Base-by-base conservation (phyloP, 2,329 filamentous ascomycete species). In the Sporothrix luriei region DNA sequence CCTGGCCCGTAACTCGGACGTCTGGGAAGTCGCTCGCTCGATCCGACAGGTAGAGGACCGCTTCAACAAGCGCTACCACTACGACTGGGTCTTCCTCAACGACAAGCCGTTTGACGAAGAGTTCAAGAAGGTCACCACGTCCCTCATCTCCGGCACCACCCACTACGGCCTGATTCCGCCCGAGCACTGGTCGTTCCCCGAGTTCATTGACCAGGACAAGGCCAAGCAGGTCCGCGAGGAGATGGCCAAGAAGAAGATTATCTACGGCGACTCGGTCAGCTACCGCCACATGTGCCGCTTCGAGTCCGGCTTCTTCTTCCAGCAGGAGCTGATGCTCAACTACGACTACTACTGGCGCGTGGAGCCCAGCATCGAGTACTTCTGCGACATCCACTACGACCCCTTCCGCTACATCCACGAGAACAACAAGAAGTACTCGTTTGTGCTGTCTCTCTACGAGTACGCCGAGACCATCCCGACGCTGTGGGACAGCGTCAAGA, bases 281-380 rank as follows among this genome's bases (percentile, higher is more conserved):
- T 99, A 99, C 84, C 90, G 95, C 73, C 96, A 99, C 84, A 99
- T 99, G 95, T 99, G 95, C 82, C 92, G 95, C 73, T 99, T 97
- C 78, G 95, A 99, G 82, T 98, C 94, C 9, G 95, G 95, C 51
- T 99, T 99, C 86, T 99, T 99, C 86, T 99, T 98, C 88, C 93
- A 91, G 72, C 95, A 99, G 79, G 87, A 88, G 40, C 83, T 97
- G 74, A 94, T 99, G 92, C 82, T 92, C 79, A 93, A 98, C 79
- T 99, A 97, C 81, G 95, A 99, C 78, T 99, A 93, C 88, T 99
- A 99, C 87, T 99, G 95, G 95, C 92, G 96, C 75, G 95, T 99
- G 16, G 95, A 99, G 85, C 95, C 95, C 75, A 95, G 92, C 81
- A 89, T 99, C 78, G 92, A 98, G 84, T 90, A 99, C 72, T 97